Percentiles rank a stretch among this genome's conserved stretches.
These are phyloP conservation scores for Mycosarcoma maydis DNA, from an alignment of 1,284 basidiomycete genomes.

Conservation along the genomic window DNA sequence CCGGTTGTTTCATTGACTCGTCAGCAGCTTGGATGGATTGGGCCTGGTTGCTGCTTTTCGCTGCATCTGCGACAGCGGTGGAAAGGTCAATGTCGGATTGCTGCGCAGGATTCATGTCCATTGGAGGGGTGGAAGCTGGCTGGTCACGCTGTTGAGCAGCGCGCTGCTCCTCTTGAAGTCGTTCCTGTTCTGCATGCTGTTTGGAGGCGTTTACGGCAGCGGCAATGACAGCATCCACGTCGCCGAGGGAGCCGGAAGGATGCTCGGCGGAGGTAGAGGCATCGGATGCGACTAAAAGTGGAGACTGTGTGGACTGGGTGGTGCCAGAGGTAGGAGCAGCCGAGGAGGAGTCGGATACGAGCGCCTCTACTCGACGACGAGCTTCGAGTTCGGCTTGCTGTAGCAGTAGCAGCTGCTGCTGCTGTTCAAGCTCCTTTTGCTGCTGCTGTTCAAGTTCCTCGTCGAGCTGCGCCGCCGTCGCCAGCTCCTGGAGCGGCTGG, in stretches of 20 bases:
- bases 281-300: slow-evolving; percentile 5
- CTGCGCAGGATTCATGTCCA: slow-evolving; percentile 24
- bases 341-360: slow-evolving; percentile 16
- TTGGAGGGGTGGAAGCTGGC: slow-evolving; percentile 2
- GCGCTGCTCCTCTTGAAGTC: slow-evolving; percentile 26
- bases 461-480: slow-evolving; percentile 48
- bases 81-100: slow-evolving; percentile 39
- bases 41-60: no score
- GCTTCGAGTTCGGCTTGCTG: slow-evolving; percentile 31
- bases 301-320: neutral
- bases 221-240: slow-evolving; percentile 42
- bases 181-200: slow-evolving; percentile 36
- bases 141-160: slow-evolving; percentile 11
- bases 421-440: slow-evolving; percentile 40
- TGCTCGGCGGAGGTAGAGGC: slow-evolving; percentile 14
- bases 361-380: slow-evolving; percentile 22
- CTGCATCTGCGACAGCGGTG: slow-evolving; percentile 22
- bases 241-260: slow-evolving; percentile 33
- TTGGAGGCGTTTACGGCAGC: slow-evolving; percentile 44
- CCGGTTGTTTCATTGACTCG: slow-evolving; percentile 18
- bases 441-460: slow-evolving; percentile 46
- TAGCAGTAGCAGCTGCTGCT: slow-evolving; percentile 36
- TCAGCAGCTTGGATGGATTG: slow-evolving; percentile 7
- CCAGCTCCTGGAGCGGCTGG: slow-evolving; percentile 48
- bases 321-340: slow-evolving; percentile 7